These are phyloP conservation scores for Gleditsia sinensis DNA, from an alignment of 306 rosid genomes.

Conservation along the genomic window DNA sequence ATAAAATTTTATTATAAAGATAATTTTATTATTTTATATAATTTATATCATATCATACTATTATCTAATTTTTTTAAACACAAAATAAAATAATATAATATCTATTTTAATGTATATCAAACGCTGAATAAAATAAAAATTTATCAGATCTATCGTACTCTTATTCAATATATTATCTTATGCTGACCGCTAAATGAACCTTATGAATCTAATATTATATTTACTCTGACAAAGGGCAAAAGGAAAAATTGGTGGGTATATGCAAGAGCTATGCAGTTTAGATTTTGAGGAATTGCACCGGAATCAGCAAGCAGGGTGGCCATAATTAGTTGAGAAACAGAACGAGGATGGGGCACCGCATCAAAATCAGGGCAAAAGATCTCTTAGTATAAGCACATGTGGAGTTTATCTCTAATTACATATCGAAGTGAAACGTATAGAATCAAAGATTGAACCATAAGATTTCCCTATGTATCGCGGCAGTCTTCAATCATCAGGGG, in stretches of 20 bases:
- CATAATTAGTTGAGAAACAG: background rate
- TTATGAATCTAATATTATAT: no score
- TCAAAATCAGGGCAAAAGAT: constrained; percentile 2
- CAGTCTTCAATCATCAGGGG: constrained; percentile 70
- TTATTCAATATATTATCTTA: no score
- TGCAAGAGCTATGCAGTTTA: background rate
- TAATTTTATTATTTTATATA: no score
- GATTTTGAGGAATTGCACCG: background rate
- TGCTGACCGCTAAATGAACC: no score
- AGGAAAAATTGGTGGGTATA: background rate
- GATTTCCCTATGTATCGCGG: background rate
- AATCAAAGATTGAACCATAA: constrained; percentile 11
- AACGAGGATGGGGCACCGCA: constrained; percentile 1
- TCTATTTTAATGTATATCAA: no score
- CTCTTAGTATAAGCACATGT: constrained; percentile 8
- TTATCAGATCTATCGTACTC: no score
- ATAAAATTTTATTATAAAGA: no score
- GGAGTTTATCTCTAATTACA: constrained; percentile 7
- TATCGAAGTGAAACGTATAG: constrained; percentile 25
- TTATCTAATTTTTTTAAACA: no score
- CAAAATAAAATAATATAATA: no score
- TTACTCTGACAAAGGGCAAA: no score
- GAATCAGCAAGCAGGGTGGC: constrained; percentile 4
- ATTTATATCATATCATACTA: no score
- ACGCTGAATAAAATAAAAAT: no score